phyloP scores from a whole-genome alignment of 108 stramenopile genomes.

The Skeletonema potamos region DNA sequence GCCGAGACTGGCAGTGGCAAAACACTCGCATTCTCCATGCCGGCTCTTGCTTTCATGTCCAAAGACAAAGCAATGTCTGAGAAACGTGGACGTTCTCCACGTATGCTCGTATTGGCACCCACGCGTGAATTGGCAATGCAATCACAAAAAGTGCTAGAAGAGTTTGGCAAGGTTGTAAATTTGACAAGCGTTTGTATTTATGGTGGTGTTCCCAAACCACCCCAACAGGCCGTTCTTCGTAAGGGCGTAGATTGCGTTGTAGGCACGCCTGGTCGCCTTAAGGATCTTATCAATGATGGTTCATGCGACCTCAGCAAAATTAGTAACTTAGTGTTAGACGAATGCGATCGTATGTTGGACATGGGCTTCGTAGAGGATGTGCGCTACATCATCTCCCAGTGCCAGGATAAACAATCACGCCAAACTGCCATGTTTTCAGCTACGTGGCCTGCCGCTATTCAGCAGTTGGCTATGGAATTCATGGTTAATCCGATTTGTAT shows the following conservation, averaged over 20 bases:
- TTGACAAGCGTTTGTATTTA: slow-evolving; percentile 86
- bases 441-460: slow-evolving; percentile 97
- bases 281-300: slow-evolving; percentile 92
- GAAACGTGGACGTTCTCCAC: slow-evolving; percentile 56
- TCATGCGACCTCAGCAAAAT: slow-evolving; percentile 77
- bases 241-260: slow-evolving; percentile 89
- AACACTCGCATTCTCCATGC: slow-evolving; percentile 94
- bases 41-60: slow-evolving; percentile 81
- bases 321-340: slow-evolving; percentile 91
- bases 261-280: slow-evolving; percentile 96
- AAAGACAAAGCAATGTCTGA: slow-evolving; percentile 23
- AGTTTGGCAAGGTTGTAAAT: slow-evolving; percentile 79
- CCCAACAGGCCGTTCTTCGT: slow-evolving; percentile 75
- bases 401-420: slow-evolving; percentile 60
- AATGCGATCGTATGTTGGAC: slow-evolving; percentile 88
- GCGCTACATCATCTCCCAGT: slow-evolving; percentile 72
- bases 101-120: slow-evolving; percentile 95
- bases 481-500: slow-evolving; percentile 84
- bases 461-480: slow-evolving; percentile 89
- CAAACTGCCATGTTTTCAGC: slow-evolving; percentile 98
- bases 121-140: slow-evolving; percentile 99
- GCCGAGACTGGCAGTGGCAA: slow-evolving; percentile 98
- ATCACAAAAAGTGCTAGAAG: slow-evolving; percentile 87
- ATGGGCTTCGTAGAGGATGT: slow-evolving; percentile 84
- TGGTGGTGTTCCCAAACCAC: slow-evolving; percentile 95